These are phyloP conservation scores for Xylariales sp. DNA, from an alignment of 2,329 filamentous ascomycete species.

Conservation along the genomic window DNA sequence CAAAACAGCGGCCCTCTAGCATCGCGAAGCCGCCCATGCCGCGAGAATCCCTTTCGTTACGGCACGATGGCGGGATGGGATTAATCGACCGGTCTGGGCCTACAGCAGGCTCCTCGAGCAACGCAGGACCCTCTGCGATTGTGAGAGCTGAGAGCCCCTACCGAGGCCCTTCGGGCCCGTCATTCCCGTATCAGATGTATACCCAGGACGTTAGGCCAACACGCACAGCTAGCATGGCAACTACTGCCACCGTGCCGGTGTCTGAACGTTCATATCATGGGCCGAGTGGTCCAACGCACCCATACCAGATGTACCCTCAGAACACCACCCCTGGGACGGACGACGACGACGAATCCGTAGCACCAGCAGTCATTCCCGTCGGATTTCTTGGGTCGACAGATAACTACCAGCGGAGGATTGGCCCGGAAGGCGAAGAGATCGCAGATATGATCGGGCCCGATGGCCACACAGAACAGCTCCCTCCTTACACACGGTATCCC, in stretches of 20 bases:
- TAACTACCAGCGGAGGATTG: slow-evolving; percentile 67
- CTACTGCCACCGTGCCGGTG: slow-evolving; percentile 62
- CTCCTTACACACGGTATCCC: slow-evolving; percentile 87
- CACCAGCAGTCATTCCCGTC: slow-evolving; percentile 52
- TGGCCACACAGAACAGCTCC: slow-evolving; percentile 85
- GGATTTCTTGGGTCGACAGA: slow-evolving; percentile 68
- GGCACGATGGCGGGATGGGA: slow-evolving; percentile 44
- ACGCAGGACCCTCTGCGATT: slow-evolving; percentile 24
- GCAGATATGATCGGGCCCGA: slow-evolving; percentile 83
- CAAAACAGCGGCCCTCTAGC: slow-evolving; percentile 43
- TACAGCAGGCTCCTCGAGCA: slow-evolving; percentile 23
- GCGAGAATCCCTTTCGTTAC: slow-evolving; percentile 46
- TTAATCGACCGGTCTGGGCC: slow-evolving; percentile 13
- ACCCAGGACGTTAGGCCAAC: slow-evolving; percentile 58
- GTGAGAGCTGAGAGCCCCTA: slow-evolving; percentile 56
- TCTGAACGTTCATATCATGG: slow-evolving; percentile 56
- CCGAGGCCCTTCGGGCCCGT: slow-evolving; percentile 66
- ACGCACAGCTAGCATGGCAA: slow-evolving; percentile 61
- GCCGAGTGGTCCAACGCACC: slow-evolving; percentile 69
- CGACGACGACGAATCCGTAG: slow-evolving; percentile 26
- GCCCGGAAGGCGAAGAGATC: slow-evolving; percentile 79
- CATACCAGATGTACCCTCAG: slow-evolving; percentile 83
- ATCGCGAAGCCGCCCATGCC: slow-evolving; percentile 47
- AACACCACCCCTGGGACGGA: slow-evolving; percentile 59
- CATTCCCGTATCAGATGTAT: slow-evolving; percentile 83